phyloP scores from a whole-genome alignment of 257 asterid species.

The Solanum microdontum region DNA sequence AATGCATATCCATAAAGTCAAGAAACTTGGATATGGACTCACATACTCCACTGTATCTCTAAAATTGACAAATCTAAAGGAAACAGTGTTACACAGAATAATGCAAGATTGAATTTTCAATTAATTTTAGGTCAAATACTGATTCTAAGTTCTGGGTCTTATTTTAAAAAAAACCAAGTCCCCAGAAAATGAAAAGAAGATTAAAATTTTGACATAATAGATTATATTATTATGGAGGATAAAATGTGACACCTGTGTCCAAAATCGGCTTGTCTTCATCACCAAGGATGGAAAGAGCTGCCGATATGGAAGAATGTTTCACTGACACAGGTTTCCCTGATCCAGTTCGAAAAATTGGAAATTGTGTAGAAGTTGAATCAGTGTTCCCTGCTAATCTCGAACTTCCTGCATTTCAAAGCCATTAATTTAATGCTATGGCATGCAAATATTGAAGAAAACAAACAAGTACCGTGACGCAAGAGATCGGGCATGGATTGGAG shows the following conservation, averaged over 20 bases:
- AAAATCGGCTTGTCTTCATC: constrained; percentile 16
- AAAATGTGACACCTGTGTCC: background rate
- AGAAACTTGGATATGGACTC: background rate
- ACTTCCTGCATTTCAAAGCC: constrained; percentile 25
- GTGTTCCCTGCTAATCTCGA: constrained; percentile 42
- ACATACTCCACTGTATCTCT: background rate
- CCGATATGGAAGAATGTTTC: constrained; percentile 52
- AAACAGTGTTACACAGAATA: background rate
- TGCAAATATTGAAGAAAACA: background rate
- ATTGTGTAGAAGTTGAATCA: constrained; percentile 13
- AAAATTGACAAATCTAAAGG: background rate
- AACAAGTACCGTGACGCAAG: constrained; percentile 55
- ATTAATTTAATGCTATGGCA: background rate
- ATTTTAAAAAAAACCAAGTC: background rate
- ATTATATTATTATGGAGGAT: background rate
- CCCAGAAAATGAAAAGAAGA: background rate
- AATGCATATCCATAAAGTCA: background rate
- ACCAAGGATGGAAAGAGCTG: constrained; percentile 58
- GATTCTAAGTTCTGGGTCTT: background rate
- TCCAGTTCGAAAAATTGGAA: constrained; percentile 53
- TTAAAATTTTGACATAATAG: background rate
- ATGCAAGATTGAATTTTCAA: background rate
- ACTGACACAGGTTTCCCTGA: constrained; percentile 47
- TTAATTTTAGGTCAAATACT: background rate
- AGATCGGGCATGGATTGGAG: constrained; percentile 88